Conservation (phyloP, 176 grass and related monocot genomes). For the Luzula sylvatica region DNA sequence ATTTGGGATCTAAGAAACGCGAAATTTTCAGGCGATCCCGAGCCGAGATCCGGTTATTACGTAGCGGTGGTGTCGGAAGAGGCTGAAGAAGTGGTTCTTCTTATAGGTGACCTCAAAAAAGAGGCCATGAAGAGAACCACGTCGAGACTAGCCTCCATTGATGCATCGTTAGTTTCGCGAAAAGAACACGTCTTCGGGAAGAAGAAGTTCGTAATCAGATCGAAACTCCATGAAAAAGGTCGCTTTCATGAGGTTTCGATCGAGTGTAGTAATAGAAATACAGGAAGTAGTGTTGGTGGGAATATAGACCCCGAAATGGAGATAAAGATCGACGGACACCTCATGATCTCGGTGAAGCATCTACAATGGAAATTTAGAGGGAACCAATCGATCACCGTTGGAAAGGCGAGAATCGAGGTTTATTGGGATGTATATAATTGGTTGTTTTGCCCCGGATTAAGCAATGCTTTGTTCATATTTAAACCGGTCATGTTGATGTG, state of each 20-base stretch:
- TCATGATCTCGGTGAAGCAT: constrained; percentile 68
- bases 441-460: constrained; percentile 64
- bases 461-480: constrained; percentile 75
- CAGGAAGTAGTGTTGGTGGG: constrained; percentile 12
- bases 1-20: constrained; percentile 70
- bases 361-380: constrained; percentile 89
- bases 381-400: constrained; percentile 65
- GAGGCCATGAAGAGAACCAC: constrained; percentile 46
- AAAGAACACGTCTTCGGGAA: constrained; percentile 59
- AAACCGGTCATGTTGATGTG: constrained; percentile 42
- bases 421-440: constrained; percentile 94
- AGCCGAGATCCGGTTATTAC: constrained; percentile 54
- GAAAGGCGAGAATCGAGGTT: constrained; percentile 60
- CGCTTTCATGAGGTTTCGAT: constrained; percentile 48
- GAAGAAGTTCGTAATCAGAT: constrained; percentile 43
- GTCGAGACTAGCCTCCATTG: constrained; percentile 18
- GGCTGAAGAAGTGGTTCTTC: constrained; percentile 45
- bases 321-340: constrained; percentile 59
- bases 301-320: constrained; percentile 37
- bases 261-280: constrained; percentile 34
- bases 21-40: constrained; percentile 33
- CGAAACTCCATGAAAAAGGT: constrained; percentile 56
- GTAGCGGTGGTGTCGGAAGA: constrained; percentile 40
- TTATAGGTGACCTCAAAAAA: constrained; percentile 54
- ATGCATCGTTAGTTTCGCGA: constrained; percentile 41